A percentile compares a stretch with the other conserved stretches of the same genome.
Evolutionary conservation across 1,284 basidiomycete genomes (phyloP).

Genomic region (Ustilago nuda): DNA sequence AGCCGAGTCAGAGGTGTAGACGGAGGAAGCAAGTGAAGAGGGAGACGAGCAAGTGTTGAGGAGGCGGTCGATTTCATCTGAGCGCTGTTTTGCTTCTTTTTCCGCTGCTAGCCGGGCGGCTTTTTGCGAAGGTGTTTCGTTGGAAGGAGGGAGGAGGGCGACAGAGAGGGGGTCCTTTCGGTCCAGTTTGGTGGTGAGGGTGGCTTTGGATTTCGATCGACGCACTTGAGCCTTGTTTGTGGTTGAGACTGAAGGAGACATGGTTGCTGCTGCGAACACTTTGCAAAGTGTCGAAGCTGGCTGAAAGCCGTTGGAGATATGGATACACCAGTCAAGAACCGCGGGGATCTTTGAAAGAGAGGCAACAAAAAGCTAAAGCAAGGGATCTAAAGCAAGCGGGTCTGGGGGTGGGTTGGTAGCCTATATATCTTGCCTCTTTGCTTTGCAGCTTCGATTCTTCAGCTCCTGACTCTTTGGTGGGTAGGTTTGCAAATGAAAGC

Average conservation of each 20-base stretch:
- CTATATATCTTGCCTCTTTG: no score
- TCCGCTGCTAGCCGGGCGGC: conserved; percentile 10
- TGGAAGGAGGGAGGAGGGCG: conserved; percentile 31
- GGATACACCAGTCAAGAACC: no score
- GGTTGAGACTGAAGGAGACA: conserved; percentile 24
- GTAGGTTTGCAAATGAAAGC: no score
- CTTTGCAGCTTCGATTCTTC: no score
- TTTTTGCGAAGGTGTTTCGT: conserved; percentile 20
- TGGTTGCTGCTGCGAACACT: background rate
- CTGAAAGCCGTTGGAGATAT: no score
- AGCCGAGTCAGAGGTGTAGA: background rate
- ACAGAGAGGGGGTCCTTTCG: conserved; percentile 24
- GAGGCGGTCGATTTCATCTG: conserved; percentile 37
- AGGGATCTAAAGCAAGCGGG: no score
- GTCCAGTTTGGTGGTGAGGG: background rate
- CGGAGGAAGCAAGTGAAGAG: background rate
- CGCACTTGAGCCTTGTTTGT: background rate
- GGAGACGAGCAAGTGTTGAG: conserved; percentile 14
- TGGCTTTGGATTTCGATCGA: conserved; percentile 2
- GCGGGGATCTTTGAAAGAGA: no score
- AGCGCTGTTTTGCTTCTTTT: conserved; percentile 29
- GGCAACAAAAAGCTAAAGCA: no score
- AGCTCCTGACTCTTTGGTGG: no score
- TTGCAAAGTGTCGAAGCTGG: no score
- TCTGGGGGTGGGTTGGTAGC: no score